Evolutionary conservation across 2,329 filamentous ascomycete genomes (phyloP), one percentile per base, ranked within the genome.

Genomic region (Pyricularia grisea): DNA sequence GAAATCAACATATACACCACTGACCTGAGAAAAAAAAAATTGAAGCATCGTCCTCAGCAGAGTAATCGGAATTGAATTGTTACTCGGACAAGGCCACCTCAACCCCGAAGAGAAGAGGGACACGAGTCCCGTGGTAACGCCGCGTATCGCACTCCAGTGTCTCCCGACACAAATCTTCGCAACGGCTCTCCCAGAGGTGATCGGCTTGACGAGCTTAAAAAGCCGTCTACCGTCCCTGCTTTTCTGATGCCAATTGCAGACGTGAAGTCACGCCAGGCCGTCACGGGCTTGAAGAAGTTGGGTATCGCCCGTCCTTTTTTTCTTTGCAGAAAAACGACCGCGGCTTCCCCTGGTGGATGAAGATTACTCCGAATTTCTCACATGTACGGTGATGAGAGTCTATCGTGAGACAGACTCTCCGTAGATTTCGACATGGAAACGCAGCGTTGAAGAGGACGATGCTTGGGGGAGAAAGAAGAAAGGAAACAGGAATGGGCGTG

Each of bases 381-480:
- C 92, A 91, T 92, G 91, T 90, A 68, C 68, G 70, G 69, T 23
- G 17, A 23, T 67, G 76, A 78, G 77, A 75, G 73, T 73, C 75
- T 74, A 60, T 58, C 58, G 67, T 28, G 17, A 68, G 30, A 73
- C 76, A 76, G 75, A 75, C 72, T 81, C 81, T 90, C 83, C 82
- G 84, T 86, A 85, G 90, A 88, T n/a, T 88, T 88, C 28, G 23
- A 90, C 90, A 92, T 92, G 92, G 90, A 92, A 92, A 92, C 90
- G 90, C 90, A 90, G 90, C 90, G 85, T 90, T 92, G 89, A 87
- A 84, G 85, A 88, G 89, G 90, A 88, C 87, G 89, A 86, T 87
- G 87, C 88, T 68, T 70, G 69, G 67, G 66, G 64, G 31, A 4
- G 50, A 66, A n/a, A 14, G 42, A 69, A 69, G 67, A 66, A 50